These are phyloP conservation scores for Nigrograna mackinnonii DNA, from an alignment of 2,329 filamentous ascomycete species.

Conservation along the genomic window DNA sequence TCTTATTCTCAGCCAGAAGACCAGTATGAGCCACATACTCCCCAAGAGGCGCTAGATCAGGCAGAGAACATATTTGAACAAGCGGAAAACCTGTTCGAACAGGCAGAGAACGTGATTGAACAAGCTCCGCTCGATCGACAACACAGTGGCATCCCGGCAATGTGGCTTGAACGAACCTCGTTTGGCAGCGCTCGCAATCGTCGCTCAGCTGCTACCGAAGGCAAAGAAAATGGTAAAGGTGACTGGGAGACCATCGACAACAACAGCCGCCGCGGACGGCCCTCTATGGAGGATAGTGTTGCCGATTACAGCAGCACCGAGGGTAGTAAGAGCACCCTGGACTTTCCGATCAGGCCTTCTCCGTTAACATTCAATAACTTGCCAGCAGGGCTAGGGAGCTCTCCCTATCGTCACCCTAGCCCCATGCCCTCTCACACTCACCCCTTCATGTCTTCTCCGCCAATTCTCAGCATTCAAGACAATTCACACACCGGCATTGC, in stretches of 20 bases:
- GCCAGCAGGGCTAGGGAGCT: no score
- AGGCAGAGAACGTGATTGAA: constrained; percentile 5
- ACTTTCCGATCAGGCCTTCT: constrained; percentile 3
- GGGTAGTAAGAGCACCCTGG: constrained; percentile 25
- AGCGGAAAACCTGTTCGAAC: no score
- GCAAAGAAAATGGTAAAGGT: constrained; percentile 20
- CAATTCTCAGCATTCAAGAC: constrained; percentile 13
- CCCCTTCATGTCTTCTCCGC: constrained; percentile 35
- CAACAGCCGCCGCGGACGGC: constrained; percentile 16
- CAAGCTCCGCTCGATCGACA: constrained; percentile 5
- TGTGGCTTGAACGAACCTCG: constrained; percentile 34
- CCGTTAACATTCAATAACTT: constrained; percentile 5
- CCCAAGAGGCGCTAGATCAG: constrained; percentile 29
- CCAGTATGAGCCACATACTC: constrained; percentile 14
- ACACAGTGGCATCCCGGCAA: constrained; percentile 28
- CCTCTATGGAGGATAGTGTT: constrained; percentile 29
- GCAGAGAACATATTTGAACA: constrained; percentile 33
- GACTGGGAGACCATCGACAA: constrained; percentile 41
- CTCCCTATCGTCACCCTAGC: constrained; percentile 30
- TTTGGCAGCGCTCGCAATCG: constrained; percentile 25
- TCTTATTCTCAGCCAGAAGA: constrained; percentile 27
- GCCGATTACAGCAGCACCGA: constrained; percentile 38
- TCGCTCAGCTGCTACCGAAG: constrained; percentile 5
- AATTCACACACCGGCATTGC: constrained; percentile 10
- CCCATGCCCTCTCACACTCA: constrained; percentile 22